Base-by-base conservation (phyloP, 208 protist species). In the Trypanosoma conorhini region DNA sequence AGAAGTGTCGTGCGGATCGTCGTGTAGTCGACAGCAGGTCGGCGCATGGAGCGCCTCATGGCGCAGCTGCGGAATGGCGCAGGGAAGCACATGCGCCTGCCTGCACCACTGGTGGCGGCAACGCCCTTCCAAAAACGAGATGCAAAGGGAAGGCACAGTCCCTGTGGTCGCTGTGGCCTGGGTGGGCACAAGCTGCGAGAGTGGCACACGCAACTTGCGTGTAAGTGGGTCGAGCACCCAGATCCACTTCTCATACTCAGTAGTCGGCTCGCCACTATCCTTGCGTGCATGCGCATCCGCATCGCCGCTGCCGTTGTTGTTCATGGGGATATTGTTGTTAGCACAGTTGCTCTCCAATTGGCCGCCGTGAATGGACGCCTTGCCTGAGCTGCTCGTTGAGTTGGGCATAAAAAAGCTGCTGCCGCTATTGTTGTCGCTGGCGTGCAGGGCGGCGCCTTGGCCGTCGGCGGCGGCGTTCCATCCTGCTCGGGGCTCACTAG, bases 181-280 rank as follows among this genome's bases (percentile, higher is more conserved):
- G n/a, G 91, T 94, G 30, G 82, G 86, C 3, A 85, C 78, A 10
- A 96, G 76, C 48, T 91, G 74, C 65, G 87, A 79, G 40, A 89
- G 33, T 17, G 91, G 91, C 33, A 96, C 91, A 12, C 88, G 86
- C 55, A 96, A 73, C 64, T 96, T 96, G 31, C 91, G 83, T 7
- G 91, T 94, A 77, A 93, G 80, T 2, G 91, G 91, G 67, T 96
- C 91, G 17, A 96, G 76, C 50, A 96, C 91, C 88, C 91, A 96
- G 60, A 96, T 93, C 83, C 86, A 96, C 5, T 54, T 61, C 33
- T 72, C 73, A 26, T 55, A 56, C 13, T 67, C 57, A 3, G 1
- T 31, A 5, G 9, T n/a, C 17, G 7, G 1, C 19, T 54, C 60
- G 42, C 13, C 66, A 21, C n/a, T 33, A 17, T 72, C 67, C 28